A percentile compares a stretch with the other conserved stretches of the same genome.
phyloP scores from a whole-genome alignment of 2,329 filamentous ascomycete genomes.

The Pseudofabraea citricarpa region DNA sequence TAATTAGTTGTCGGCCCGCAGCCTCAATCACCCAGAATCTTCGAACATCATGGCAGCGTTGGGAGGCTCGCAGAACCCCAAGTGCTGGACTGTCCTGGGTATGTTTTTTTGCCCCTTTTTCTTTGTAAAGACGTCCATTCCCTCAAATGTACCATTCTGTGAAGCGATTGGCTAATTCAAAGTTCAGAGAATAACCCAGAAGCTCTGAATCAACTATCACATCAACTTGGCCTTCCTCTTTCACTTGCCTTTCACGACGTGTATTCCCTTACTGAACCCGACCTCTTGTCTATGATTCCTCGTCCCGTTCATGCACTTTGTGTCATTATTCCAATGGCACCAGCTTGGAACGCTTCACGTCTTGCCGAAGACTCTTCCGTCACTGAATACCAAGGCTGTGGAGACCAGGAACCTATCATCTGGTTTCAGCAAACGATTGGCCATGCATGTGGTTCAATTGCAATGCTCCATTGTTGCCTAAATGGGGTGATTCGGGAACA shows the following conservation, averaged over 20 bases:
- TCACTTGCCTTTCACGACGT: conserved; percentile 82
- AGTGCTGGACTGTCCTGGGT: not conserved
- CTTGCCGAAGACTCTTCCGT: conserved; percentile 63
- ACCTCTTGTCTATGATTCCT: conserved; percentile 80
- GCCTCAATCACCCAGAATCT: no score
- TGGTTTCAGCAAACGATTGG: conserved; percentile 97
- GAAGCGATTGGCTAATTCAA: not conserved
- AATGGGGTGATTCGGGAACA: conserved; percentile 63
- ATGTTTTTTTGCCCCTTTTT: not conserved
- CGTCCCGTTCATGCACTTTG: conserved; percentile 84
- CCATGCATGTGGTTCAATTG: conserved; percentile 91
- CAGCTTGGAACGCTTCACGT: conserved; percentile 73
- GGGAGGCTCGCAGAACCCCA: not conserved
- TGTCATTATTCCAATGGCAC: conserved; percentile 83
- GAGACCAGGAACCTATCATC: conserved; percentile 66
- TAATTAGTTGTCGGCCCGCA: no score
- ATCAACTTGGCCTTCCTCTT: conserved; percentile 77
- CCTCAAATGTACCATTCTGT: no score
- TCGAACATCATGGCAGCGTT: no score
- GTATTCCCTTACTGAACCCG: conserved; percentile 81
- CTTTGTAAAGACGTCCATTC: no score
- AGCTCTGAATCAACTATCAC: conserved; percentile 79
- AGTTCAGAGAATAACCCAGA: conserved; percentile 60
- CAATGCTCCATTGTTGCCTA: conserved; percentile 72
- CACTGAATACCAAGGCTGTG: conserved; percentile 61